Percentiles rank a stretch among this genome's conserved stretches.
Conservation (phyloP, 2,329 filamentous ascomycete species). For the Claviceps digitariae region DNA sequence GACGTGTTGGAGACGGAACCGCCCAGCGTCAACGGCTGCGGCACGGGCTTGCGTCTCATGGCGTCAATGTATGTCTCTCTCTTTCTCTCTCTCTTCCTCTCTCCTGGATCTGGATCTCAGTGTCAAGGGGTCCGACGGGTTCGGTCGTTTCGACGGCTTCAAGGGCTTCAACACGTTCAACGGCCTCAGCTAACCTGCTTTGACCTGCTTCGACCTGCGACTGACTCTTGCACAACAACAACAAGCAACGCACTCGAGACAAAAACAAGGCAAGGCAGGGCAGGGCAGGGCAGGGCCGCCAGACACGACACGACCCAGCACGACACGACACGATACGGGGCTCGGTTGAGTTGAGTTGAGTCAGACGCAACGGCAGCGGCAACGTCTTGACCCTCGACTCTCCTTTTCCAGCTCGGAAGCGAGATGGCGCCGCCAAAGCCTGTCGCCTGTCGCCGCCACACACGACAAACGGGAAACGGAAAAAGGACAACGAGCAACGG, state of each 20-base stretch:
- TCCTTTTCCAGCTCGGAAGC: neutral
- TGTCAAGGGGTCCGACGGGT: too few species aligned
- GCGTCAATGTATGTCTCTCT: conserved; percentile 2
- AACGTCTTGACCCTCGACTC: neutral
- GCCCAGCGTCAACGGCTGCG: conserved; percentile 42
- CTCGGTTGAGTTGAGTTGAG: neutral
- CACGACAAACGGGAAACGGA: neutral
- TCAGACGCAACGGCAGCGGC: neutral
- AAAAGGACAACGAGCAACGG: neutral
- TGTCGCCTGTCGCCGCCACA: neutral
- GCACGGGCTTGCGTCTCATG: conserved; percentile 46
- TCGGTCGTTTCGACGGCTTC: too few species aligned
- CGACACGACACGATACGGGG: neutral
- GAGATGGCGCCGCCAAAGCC: neutral
- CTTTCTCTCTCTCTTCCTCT: neutral
- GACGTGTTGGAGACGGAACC: conserved; percentile 16
- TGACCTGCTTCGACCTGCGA: too few species aligned
- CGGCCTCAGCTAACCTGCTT: too few species aligned
- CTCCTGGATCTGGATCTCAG: too few species aligned
- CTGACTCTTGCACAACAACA: too few species aligned
- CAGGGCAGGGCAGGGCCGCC: too few species aligned
- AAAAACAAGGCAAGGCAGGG: too few species aligned
- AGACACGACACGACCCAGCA: too few species aligned
- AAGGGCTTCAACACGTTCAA: too few species aligned
- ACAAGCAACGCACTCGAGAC: too few species aligned